Percentiles rank a stretch among this genome's conserved stretches.
Evolutionary conservation across 306 rosid genomes (phyloP).

Genomic region (Luffa aegyptiaca): DNA sequence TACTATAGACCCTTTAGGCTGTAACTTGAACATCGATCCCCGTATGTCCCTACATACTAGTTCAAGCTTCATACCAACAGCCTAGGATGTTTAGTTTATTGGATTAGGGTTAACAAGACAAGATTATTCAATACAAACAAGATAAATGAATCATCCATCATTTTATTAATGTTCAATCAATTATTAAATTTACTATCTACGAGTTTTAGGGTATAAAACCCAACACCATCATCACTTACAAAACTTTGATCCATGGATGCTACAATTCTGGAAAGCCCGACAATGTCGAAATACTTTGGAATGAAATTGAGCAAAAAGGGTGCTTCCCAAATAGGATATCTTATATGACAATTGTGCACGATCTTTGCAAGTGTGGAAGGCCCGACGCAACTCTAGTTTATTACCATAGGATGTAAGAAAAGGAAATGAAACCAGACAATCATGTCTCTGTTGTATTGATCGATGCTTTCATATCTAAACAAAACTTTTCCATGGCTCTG

Average conservation of each 20-base stretch:
- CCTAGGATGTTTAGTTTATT: too few relatives aligned
- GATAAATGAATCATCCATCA: too few relatives aligned
- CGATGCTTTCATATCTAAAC: constrained; percentile 38
- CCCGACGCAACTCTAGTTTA: constrained; percentile 41
- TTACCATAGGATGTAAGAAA: constrained; percentile 54
- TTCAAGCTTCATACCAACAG: too few relatives aligned
- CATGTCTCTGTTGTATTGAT: constrained; percentile 48
- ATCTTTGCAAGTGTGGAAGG: constrained; percentile 66
- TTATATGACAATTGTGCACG: constrained; percentile 59
- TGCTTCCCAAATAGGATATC: constrained; percentile 59
- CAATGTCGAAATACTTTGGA: constrained; percentile 60
- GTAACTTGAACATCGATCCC: too few relatives aligned
- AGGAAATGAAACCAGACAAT: constrained; percentile 50
- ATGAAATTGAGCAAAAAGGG: constrained; percentile 46
- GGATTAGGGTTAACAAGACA: too few relatives aligned
- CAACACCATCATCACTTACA: constrained; percentile 58
- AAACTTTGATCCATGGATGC: constrained; percentile 59
- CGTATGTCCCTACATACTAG: too few relatives aligned
- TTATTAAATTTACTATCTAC: too few relatives aligned
- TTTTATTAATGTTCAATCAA: too few relatives aligned
- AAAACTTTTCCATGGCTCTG: constrained; percentile 36
- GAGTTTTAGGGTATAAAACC: too few relatives aligned
- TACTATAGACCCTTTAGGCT: too few relatives aligned
- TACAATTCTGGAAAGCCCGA: constrained; percentile 52
- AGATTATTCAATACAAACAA: too few relatives aligned